phyloP scores from a whole-genome alignment of 495 filamentous ascomycete species.

The Xeromyces bisporus region DNA sequence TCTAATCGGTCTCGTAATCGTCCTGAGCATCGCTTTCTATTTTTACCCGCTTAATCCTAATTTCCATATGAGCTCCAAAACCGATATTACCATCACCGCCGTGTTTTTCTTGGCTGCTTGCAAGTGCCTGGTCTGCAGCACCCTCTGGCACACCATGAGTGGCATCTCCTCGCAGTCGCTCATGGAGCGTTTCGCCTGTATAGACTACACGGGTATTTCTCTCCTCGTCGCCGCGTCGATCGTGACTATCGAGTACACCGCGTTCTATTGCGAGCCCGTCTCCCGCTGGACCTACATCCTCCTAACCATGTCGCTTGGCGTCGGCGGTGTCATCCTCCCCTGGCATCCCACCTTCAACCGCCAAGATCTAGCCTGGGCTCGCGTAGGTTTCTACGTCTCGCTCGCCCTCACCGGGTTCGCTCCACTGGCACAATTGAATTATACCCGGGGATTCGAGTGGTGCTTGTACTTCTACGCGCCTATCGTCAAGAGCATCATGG shows the following conservation, averaged over 20 bases:
- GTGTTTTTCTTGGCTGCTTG: constrained; percentile 94
- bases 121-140: constrained; percentile 90
- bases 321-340: constrained; percentile 79
- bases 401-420: constrained; percentile 84
- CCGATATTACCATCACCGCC: constrained; percentile 76
- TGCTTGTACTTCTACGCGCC: constrained; percentile 80
- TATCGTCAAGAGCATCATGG: constrained; percentile 62
- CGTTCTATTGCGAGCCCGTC: constrained; percentile 90
- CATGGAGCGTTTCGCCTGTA: constrained; percentile 91
- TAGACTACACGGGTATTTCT: constrained; percentile 97
- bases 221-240: constrained; percentile 91
- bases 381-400: constrained; percentile 81
- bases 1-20: constrained; percentile 66
- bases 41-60: constrained; percentile 81
- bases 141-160: constrained; percentile 97
- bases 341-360: constrained; percentile 97
- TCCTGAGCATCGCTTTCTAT: constrained; percentile 85
- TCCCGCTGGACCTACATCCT: constrained; percentile 78
- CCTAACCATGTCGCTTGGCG: constrained; percentile 61
- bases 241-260: constrained; percentile 96
- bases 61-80: constrained; percentile 69
- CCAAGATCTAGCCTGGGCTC: constrained; percentile 74
- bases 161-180: constrained; percentile 75
- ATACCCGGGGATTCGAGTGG: constrained; percentile 57
- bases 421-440: constrained; percentile 65